Evolutionary conservation across 2,329 filamentous ascomycete species (phyloP), one percentile per base, ranked within the genome.

Genomic region (Colletotrichum sp.): DNA sequence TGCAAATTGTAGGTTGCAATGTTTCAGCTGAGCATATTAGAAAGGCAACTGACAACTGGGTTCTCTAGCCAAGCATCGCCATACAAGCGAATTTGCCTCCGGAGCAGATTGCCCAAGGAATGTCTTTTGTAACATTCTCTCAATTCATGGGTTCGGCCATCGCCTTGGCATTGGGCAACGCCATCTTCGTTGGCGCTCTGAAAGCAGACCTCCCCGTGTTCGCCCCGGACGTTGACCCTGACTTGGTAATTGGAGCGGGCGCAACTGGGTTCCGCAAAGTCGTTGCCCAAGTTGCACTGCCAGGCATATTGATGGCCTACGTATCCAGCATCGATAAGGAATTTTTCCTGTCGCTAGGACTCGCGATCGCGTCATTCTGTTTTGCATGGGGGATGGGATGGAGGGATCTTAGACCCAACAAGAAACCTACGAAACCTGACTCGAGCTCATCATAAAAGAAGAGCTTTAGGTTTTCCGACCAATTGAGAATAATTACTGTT

Each of bases 311-410:
- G 7, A 48, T 77, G 7, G 85, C 87, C 2, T 89, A 89, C 74
- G 80, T 83, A 3, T 82, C 82, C 15, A 82, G 83, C 11, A 79
- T 86, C 1, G 75, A 80, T 27, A 74, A 77, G 8, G 80, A 80
- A 0, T 84, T 84, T 66, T 80, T 81, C 57, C 75, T 80, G 25
- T 81, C 83, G 13, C 79, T 83, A 2, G 85, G 81, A 1, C 71
- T 83, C 16, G 80, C 82, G 6, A 79, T 78, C 32, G 78, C 69
- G 8, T 79, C 80, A 70, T 84, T 88, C 25, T 34, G 86, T 3
- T 81, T 83, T 8, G 80, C 83, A 2, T 86, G 84, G 78, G 88
- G 87, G 0, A 83, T 90, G 78, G 88, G 88, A 2, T 88, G 86
- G 83, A 85, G 84, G 25, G 85, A 87, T 75, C 82, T 89, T 34